These are phyloP conservation scores for Hericium erinaceus DNA, from an alignment of 768 basidiomycete species.

Conservation along the genomic window DNA sequence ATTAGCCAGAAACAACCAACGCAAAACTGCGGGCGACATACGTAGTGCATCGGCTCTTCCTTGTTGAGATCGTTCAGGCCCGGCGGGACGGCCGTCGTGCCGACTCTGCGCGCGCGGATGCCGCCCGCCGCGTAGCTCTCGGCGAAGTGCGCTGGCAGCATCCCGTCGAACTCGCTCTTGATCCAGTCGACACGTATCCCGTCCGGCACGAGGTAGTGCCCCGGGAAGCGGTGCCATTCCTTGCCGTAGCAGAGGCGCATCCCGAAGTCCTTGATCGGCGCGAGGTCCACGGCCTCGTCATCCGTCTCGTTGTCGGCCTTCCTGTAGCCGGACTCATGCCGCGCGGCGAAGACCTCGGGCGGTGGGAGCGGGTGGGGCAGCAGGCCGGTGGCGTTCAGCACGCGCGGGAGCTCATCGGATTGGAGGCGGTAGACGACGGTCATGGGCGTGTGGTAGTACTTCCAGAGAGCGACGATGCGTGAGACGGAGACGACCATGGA, in stretches of 20 bases:
- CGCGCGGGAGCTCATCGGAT: conserved; percentile 65
- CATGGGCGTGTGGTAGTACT: conserved; percentile 89
- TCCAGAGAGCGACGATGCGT: conserved; percentile 72
- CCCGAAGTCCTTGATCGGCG: conserved; percentile 58
- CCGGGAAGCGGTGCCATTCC: conserved; percentile 95
- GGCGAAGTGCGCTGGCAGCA: conserved; percentile 79
- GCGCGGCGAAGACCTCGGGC: conserved; percentile 33
- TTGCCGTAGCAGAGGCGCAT: conserved; percentile 81
- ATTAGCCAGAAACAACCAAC: not conserved
- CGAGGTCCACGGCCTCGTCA: conserved; percentile 48
- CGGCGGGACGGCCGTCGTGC: conserved; percentile 49
- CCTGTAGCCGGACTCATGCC: not conserved
- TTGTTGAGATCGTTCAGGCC: conserved; percentile 85
- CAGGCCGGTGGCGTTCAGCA: conserved; percentile 66
- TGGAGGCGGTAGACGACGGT: conserved; percentile 64
- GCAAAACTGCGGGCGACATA: conserved; percentile 30
- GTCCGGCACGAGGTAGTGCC: conserved; percentile 81
- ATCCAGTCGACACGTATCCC: conserved; percentile 80
- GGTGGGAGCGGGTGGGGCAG: conserved; percentile 37
- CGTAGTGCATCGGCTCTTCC: conserved; percentile 72
- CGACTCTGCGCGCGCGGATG: conserved; percentile 45
- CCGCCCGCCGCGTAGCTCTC: conserved; percentile 24
- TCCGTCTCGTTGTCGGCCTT: conserved; percentile 26
- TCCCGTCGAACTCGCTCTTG: conserved; percentile 85
- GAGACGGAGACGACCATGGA: conserved; percentile 65